Evolutionary conservation across 768 basidiomycete genomes (phyloP).

Genomic region (Macrocybe gigantea): DNA sequence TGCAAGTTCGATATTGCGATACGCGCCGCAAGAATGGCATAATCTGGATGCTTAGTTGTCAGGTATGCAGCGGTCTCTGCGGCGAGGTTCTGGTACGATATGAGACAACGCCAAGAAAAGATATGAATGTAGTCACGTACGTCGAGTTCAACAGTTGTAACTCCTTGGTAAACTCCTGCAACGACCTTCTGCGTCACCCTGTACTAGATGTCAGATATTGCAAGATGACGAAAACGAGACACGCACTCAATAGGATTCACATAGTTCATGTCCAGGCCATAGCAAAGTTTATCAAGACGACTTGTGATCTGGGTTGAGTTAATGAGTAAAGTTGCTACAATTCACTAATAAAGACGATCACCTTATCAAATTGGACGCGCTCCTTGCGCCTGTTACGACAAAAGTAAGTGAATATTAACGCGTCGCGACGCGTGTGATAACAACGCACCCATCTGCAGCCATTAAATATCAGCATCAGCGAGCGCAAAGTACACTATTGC

Average conservation of each 20-base stretch:
- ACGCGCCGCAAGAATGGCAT: constrained; percentile 95
- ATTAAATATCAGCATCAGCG: constrained; percentile 5
- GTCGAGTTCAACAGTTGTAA: constrained; percentile 96
- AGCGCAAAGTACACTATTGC: constrained; percentile 8
- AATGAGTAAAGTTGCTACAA: constrained; percentile 4
- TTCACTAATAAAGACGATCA: constrained; percentile 21
- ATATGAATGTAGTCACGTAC: constrained; percentile 37
- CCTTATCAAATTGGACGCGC: constrained; percentile 92
- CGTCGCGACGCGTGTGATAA: constrained; percentile 26
- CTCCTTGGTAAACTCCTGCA: constrained; percentile 88
- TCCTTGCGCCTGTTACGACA: constrained; percentile 67
- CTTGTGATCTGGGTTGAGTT: constrained; percentile 63
- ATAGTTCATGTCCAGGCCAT: constrained; percentile 89
- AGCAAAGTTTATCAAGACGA: constrained; percentile 85
- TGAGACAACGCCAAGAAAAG: not conserved
- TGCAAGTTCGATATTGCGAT: constrained; percentile 98
- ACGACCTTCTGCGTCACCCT: constrained; percentile 93
- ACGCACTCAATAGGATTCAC: constrained; percentile 90
- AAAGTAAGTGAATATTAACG: constrained; percentile 17
- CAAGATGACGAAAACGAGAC: not conserved
- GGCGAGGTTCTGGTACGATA: constrained; percentile 73
- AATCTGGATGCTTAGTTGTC: constrained; percentile 96
- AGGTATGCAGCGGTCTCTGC: constrained; percentile 97
- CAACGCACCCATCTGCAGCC: constrained; percentile 42
- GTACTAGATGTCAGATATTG: constrained; percentile 1